Base-by-base conservation (phyloP, 306 rosid genomes). In the Crataegus laevigata region DNA sequence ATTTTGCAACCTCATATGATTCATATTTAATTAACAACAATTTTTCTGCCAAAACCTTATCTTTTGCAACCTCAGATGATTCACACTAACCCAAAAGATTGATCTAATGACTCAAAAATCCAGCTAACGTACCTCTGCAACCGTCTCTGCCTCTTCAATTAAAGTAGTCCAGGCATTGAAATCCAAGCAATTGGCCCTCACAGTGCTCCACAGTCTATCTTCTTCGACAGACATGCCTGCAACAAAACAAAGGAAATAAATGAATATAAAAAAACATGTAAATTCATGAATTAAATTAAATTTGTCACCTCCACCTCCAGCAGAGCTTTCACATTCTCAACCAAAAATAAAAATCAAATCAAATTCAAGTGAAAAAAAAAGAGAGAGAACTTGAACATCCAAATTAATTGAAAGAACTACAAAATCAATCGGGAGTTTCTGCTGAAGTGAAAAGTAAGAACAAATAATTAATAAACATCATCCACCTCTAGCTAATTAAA, bases 121-220 rank as follows among this genome's bases (percentile, higher is more conserved):
- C 72, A 52, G 77, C 30, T 22, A 61, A 65, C 83, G 75, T 72
- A 92, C 99, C 98, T 92, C 94, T 42, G 96, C 89, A 70, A 85
- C 86, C 81, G 88, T 96, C 88, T 96, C 99, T 19, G 99, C 87
- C 85, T 92, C 99, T 77, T 96, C 99, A 54, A 96, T 90, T 87
- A 92, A 84, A 75, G 97, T 65, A 60, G 94, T 96, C 99, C 99
- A 92, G 12, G 96, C 88, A 84, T 88, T 92, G 78, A 96, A 96
- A 89, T 96, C 99, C 77, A 87, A 58, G 57, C 98, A 92, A 88
- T 90, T 90, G 29, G 97, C 91, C 69, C 91, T 88, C 76, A 96
- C 97, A 79, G 89, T 92, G 88, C 87, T 96, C 99, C 99, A 96
- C 32, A 96, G 77, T 71, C 97, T 83, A 59, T 92, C 99, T 88